Evolutionary conservation across 176 grass and related monocot genomes (phyloP).

Genomic region (Chloris gayana): DNA sequence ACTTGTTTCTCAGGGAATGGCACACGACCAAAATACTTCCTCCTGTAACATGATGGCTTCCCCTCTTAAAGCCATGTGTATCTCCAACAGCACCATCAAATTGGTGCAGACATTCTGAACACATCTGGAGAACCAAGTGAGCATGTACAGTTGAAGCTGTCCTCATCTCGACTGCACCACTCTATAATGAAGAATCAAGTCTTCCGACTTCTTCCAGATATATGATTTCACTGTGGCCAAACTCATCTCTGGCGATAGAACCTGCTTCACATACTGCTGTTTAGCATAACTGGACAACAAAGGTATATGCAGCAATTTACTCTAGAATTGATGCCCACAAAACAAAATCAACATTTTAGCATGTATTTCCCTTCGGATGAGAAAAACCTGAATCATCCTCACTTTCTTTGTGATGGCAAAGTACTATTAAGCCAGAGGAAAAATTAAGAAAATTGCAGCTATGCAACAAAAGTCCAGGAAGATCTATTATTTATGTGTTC

Average conservation of each 20-base stretch:
- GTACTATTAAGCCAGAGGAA: not conserved
- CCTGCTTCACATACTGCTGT: conserved; percentile 47
- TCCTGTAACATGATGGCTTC: conserved; percentile 16
- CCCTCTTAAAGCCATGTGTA: conserved; percentile 27
- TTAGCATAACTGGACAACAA: conserved; percentile 22
- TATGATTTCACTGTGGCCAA: conserved; percentile 86
- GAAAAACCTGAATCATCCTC: not conserved
- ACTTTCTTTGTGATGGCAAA: not conserved
- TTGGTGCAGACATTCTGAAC: conserved; percentile 3
- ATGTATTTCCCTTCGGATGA: not conserved
- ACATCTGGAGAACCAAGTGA: conserved; percentile 26
- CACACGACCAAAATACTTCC: conserved; percentile 1
- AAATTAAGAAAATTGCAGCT: not conserved
- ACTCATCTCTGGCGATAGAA: conserved; percentile 81
- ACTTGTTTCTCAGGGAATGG: not conserved
- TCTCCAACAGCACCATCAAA: conserved; percentile 21
- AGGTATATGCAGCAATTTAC: not conserved
- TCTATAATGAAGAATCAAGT: conserved; percentile 96
- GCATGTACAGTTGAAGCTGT: conserved; percentile 25
- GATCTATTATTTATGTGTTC: not conserved
- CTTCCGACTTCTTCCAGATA: conserved; percentile 94
- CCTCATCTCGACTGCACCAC: conserved; percentile 62
- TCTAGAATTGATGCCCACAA: not conserved
- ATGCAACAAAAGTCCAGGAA: not conserved
- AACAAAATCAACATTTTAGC: not conserved